These are phyloP conservation scores for Heterobasidion occidentale DNA, from an alignment of 1,284 basidiomycete species.

Conservation along the genomic window DNA sequence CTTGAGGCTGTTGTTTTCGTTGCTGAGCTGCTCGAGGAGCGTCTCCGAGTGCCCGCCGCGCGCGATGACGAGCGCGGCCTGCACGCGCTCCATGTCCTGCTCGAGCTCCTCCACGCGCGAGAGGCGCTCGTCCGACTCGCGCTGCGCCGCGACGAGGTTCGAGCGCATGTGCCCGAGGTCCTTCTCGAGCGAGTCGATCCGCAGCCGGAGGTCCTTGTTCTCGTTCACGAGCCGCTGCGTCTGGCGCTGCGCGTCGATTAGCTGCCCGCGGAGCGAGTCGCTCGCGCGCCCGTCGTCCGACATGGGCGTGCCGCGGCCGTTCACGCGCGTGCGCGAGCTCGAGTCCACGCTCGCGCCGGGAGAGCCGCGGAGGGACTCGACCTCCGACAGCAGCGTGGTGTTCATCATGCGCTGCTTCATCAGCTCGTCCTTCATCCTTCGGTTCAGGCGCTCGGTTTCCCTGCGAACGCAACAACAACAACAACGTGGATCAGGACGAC, in stretches of 20 bases:
- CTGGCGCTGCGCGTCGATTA: conserved; percentile 67
- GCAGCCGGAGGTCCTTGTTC: conserved; percentile 70
- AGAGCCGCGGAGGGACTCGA: conserved; percentile 56
- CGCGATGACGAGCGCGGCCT: conserved; percentile 68
- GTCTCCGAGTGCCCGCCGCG: conserved; percentile 69
- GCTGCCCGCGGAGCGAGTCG: conserved; percentile 58
- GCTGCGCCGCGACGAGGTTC: conserved; percentile 63
- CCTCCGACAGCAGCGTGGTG: conserved; percentile 69
- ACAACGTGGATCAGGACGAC: neutral
- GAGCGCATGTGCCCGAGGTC: conserved; percentile 70
- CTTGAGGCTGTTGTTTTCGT: conserved; percentile 69
- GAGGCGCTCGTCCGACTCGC: conserved; percentile 69
- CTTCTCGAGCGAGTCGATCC: conserved; percentile 68
- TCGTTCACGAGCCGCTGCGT: conserved; percentile 60
- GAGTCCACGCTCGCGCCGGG: conserved; percentile 43
- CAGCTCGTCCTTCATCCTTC: conserved; percentile 92
- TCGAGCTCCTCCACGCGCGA: conserved; percentile 74
- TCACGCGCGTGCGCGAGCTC: conserved; percentile 53
- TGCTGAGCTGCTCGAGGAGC: conserved; percentile 65
- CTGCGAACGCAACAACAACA: conserved; percentile 32
- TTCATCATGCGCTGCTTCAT: conserved; percentile 84
- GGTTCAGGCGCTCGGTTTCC: conserved; percentile 98
- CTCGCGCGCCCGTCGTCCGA: conserved; percentile 52
- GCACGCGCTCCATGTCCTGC: conserved; percentile 72
- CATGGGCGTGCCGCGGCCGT: conserved; percentile 75